A percentile compares a stretch with the other conserved stretches of the same genome.
phyloP scores from a whole-genome alignment of 768 basidiomycete genomes.

The Kwoniella pini region DNA sequence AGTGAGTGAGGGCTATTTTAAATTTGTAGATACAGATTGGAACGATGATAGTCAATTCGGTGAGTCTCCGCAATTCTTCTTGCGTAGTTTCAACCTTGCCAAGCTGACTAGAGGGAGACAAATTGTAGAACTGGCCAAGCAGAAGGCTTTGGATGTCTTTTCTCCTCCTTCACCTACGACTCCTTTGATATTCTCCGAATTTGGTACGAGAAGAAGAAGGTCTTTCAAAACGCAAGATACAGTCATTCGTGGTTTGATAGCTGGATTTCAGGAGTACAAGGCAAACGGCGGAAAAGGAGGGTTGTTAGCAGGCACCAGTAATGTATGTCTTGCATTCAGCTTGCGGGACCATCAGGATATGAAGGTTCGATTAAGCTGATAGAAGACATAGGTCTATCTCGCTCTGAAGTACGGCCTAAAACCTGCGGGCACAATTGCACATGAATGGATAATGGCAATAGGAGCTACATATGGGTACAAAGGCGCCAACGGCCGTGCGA shows the following conservation, averaged over 20 bases:
- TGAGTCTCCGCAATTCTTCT: constrained; percentile 42
- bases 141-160: constrained; percentile 66
- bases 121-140: constrained; percentile 67
- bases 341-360: background rate
- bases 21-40: constrained; percentile 75
- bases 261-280: constrained; percentile 62
- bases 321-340: constrained; percentile 61
- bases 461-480: constrained; percentile 83
- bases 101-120: background rate
- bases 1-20: constrained; percentile 86
- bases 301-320: constrained; percentile 78
- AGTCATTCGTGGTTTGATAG: constrained; percentile 68
- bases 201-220: constrained; percentile 53
- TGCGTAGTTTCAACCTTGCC: background rate
- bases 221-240: constrained; percentile 70
- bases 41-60: constrained; percentile 77
- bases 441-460: constrained; percentile 60
- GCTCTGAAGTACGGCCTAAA: constrained; percentile 69
- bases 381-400: constrained; percentile 69
- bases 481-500: constrained; percentile 68
- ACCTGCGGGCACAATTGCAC: constrained; percentile 65
- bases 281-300: constrained; percentile 54
- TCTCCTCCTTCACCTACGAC: constrained; percentile 17
- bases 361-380: background rate
- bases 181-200: constrained; percentile 55